phyloP scores from a whole-genome alignment of 257 asterid species.

The Fraxinus americana region DNA sequence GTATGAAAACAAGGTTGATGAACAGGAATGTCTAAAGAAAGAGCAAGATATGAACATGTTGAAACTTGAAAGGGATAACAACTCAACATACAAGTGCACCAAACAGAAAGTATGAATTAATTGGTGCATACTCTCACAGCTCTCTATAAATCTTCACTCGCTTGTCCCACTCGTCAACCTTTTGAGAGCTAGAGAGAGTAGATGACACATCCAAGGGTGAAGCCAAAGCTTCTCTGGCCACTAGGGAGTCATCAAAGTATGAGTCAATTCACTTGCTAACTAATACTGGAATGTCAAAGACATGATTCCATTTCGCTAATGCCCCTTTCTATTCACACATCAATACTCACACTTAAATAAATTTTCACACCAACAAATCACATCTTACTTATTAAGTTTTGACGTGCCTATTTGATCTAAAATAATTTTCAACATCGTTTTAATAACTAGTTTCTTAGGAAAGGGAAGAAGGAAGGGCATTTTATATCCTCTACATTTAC shows the following conservation, averaged over 20 bases:
- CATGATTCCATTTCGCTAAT: background rate
- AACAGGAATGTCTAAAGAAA: background rate
- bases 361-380: background rate
- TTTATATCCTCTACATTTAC: background rate
- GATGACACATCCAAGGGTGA: background rate
- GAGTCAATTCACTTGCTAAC: background rate
- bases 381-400: background rate
- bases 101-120: background rate
- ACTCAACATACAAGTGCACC: constrained; percentile 8
- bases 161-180: background rate
- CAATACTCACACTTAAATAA: background rate
- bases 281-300: background rate
- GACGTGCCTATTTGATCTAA: constrained; percentile 2
- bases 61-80: background rate
- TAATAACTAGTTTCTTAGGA: constrained; percentile 3
- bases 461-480: background rate
- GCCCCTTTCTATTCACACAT: constrained; percentile 7
- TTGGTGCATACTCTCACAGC: background rate
- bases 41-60: background rate
- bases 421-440: background rate
- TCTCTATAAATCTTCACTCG: background rate
- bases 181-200: background rate
- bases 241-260: background rate
- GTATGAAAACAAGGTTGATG: background rate
- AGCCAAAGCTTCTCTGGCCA: background rate